phyloP scores from a whole-genome alignment of 1,284 basidiomycete species.

The Ustilago tritici region DNA sequence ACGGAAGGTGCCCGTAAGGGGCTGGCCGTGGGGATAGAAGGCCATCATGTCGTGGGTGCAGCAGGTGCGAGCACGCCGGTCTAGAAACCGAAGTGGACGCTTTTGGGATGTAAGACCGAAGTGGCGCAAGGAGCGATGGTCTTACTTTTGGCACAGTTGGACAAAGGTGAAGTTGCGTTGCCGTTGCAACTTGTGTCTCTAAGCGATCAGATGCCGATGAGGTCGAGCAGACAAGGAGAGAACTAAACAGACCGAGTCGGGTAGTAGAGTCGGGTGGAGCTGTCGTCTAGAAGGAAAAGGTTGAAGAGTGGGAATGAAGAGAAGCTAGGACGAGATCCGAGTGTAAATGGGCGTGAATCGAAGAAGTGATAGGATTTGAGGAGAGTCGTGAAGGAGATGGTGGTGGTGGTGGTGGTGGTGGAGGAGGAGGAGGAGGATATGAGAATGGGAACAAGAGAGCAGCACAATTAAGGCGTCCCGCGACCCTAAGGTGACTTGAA shows the following conservation, averaged over 20 bases:
- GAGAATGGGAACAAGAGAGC: slow-evolving; percentile 29
- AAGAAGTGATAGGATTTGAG: background rate
- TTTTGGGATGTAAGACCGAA: slow-evolving; percentile 24
- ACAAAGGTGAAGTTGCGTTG: background rate
- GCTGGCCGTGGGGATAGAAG: slow-evolving; percentile 28
- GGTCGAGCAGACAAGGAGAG: background rate
- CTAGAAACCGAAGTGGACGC: slow-evolving; percentile 28
- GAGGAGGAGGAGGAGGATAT: background rate
- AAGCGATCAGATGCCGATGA: background rate
- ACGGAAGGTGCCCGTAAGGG: slow-evolving; percentile 16
- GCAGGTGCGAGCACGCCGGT: slow-evolving; percentile 28
- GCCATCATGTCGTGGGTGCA: slow-evolving; percentile 15
- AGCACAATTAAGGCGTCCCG: slow-evolving; percentile 57
- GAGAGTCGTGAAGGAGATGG: background rate
- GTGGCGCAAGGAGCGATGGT: background rate
- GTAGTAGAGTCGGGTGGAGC: background rate
- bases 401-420: background rate
- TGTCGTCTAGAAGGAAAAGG: background rate
- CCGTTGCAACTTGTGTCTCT: background rate
- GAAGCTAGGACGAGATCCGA: background rate
- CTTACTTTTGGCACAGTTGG: slow-evolving; percentile 4
- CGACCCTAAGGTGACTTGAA: slow-evolving; percentile 29
- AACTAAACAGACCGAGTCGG: background rate
- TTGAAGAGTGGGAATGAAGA: background rate
- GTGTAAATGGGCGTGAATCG: background rate